A percentile compares a stretch with the other conserved stretches of the same genome.
phyloP scores from a whole-genome alignment of 75 land plant genomes.

The Cunninghamia lanceolata region DNA sequence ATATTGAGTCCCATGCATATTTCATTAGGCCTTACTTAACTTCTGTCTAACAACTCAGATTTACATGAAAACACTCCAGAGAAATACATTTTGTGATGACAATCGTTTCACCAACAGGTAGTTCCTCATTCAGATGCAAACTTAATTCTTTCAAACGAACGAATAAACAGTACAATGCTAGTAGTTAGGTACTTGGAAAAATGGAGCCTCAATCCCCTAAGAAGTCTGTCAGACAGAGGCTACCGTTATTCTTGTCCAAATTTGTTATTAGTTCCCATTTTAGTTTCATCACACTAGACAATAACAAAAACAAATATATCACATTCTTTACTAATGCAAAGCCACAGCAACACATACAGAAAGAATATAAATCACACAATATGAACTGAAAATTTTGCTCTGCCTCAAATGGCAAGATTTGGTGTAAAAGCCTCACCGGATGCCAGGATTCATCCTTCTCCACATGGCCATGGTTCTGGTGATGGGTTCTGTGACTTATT shows the following conservation, averaged over 20 bases:
- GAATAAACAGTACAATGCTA: background rate
- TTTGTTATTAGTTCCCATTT: background rate
- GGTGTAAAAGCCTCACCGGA: constrained; percentile 44
- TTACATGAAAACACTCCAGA: background rate
- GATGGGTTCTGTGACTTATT: constrained; percentile 96
- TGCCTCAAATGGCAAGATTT: background rate
- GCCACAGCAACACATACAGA: background rate
- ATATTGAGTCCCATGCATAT: background rate
- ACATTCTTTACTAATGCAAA: background rate
- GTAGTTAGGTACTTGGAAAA: background rate
- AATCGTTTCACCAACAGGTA: background rate
- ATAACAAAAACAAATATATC: background rate
- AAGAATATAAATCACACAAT: background rate
- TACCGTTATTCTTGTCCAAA: background rate
- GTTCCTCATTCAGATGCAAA: background rate
- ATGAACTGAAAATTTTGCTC: background rate
- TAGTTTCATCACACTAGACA: background rate
- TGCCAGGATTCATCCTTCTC: constrained; percentile 97
- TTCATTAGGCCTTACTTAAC: background rate
- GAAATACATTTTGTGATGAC: background rate
- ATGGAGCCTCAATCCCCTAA: background rate
- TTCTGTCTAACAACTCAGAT: background rate
- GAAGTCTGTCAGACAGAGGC: background rate
- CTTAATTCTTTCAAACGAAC: too few relatives aligned
- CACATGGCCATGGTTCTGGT: constrained; percentile 90